phyloP scores from a whole-genome alignment of 768 basidiomycete genomes.

The Hypholoma fasciculare region DNA sequence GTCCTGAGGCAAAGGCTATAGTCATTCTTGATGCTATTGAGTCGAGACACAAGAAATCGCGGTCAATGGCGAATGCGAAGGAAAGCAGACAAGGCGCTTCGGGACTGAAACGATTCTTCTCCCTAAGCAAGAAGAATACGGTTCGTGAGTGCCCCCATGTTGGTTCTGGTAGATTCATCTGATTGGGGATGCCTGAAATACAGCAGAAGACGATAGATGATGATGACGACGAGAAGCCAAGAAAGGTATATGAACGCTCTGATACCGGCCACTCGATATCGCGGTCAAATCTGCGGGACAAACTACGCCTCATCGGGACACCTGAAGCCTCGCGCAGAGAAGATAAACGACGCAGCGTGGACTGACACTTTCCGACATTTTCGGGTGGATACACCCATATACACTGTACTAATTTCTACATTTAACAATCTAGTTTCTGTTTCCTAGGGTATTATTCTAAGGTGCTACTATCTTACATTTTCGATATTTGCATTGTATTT shows the following conservation, averaged over 20 bases:
- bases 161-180: neutral
- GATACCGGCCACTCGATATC: conserved; percentile 19
- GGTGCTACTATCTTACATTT: no score
- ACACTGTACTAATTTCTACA: no score
- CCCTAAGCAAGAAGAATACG: conserved; percentile 36
- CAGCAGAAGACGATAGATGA: conserved; percentile 15
- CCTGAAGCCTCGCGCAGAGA: conserved; percentile 38
- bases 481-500: no score
- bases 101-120: conserved; percentile 37
- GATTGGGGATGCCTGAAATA: neutral
- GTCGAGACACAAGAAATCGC: conserved; percentile 39
- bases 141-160: conserved; percentile 27
- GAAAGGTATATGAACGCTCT: neutral
- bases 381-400: neutral
- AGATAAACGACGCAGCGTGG: conserved; percentile 35
- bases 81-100: conserved; percentile 18
- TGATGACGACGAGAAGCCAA: conserved; percentile 7
- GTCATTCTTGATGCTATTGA: conserved; percentile 61
- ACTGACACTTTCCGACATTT: conserved; percentile 15
- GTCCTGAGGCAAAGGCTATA: conserved; percentile 59
- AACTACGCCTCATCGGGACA: conserved; percentile 33
- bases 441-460: no score
- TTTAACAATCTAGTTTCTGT: no score
- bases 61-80: conserved; percentile 17
- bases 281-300: conserved; percentile 32